Evolutionary conservation across 73 alveolate species (phyloP).

Genomic region (Diophrys sp.): DNA sequence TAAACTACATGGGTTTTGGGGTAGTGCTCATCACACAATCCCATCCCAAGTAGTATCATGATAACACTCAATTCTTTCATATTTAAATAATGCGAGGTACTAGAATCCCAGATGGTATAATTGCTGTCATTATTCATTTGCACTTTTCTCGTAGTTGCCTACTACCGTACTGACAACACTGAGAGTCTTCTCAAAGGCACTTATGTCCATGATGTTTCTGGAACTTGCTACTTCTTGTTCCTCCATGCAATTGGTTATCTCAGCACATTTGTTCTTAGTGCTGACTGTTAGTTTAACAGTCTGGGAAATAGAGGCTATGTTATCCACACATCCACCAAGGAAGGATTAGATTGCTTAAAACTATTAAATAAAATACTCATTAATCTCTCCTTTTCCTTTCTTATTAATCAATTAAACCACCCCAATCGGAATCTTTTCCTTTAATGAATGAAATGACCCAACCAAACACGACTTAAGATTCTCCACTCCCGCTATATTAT

Average conservation of each 20-base stretch:
- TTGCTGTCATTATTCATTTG: too few species aligned
- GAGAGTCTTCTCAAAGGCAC: not conserved
- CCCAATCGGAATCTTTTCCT: not conserved
- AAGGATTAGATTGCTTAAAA: not conserved
- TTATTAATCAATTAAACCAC: not conserved
- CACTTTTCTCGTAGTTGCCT: too few species aligned
- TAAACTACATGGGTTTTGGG: not conserved
- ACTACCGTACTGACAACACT: not conserved
- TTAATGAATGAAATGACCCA: not conserved
- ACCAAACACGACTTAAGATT: not conserved
- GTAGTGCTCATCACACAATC: not conserved
- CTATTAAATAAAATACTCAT: too few species aligned
- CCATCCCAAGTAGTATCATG: too few species aligned
- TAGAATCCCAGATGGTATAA: too few species aligned
- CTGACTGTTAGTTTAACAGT: not conserved
- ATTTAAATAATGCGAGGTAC: too few species aligned
- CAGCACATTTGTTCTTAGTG: not conserved
- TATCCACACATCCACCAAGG: not conserved
- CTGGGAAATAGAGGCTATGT: not conserved
- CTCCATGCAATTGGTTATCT: not conserved
- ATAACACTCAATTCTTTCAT: too few species aligned
- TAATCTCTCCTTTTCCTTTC: not conserved
- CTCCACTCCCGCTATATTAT: not conserved
- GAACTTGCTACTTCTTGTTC: not conserved
- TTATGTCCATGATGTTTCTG: not conserved